phyloP scores from a whole-genome alignment of 768 basidiomycete genomes.

The Hysterangium stoloniferum region DNA sequence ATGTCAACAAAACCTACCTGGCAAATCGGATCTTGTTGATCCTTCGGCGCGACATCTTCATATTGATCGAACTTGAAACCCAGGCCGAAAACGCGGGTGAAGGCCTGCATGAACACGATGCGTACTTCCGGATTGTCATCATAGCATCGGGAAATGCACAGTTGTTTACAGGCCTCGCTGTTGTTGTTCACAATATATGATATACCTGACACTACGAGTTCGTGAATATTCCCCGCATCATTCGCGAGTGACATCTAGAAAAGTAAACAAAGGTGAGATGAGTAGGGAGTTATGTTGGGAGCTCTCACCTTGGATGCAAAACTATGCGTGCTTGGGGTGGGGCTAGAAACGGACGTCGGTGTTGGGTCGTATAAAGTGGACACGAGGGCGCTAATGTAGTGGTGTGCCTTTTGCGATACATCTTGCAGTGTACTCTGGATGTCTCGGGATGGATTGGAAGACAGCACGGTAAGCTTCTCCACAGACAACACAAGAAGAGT shows the following conservation, averaged over 20 bases:
- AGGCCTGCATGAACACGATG: constrained; percentile 76
- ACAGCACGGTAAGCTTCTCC: too few relatives aligned
- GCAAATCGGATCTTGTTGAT: constrained; percentile 43
- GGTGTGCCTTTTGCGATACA: neutral
- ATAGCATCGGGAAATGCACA: constrained; percentile 74
- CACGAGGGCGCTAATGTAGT: too few relatives aligned
- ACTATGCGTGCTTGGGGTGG: too few relatives aligned
- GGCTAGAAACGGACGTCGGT: too few relatives aligned
- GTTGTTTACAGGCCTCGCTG: constrained; percentile 81
- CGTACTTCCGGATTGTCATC: constrained; percentile 62
- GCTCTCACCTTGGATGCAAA: too few relatives aligned
- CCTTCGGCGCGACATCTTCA: constrained; percentile 39
- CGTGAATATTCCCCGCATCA: constrained; percentile 39
- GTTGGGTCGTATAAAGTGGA: too few relatives aligned
- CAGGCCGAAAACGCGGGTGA: constrained; percentile 71
- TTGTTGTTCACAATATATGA: constrained; percentile 78
- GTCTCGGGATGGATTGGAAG: too few relatives aligned
- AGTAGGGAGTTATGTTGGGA: too few relatives aligned
- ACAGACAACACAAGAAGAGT: too few relatives aligned
- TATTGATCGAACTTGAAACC: constrained; percentile 71
- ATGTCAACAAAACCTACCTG: constrained; percentile 36
- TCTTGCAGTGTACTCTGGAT: too few relatives aligned
- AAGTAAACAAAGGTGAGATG: too few relatives aligned
- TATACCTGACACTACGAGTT: constrained; percentile 72
- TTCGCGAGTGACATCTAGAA: neutral